Evolutionary conservation across 139 green algal species (phyloP).

Genomic region (Tetradesmus lagerheimii): DNA sequence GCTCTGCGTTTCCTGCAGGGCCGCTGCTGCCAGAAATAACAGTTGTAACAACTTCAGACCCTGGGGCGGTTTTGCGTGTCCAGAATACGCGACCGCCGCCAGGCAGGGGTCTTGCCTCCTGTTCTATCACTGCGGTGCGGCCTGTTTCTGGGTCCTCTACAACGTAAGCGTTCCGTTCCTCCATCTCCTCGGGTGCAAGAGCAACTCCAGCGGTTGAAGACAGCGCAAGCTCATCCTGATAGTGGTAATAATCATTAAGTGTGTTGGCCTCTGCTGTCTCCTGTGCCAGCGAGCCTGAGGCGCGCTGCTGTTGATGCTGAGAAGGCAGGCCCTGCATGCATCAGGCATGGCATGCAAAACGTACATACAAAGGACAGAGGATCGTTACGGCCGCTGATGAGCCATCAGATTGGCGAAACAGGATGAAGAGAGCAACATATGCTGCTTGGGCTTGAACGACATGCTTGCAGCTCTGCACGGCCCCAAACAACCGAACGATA

Average conservation of each 20-base stretch:
- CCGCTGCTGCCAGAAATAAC: not conserved
- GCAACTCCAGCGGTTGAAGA: not conserved
- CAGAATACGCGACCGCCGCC: not conserved
- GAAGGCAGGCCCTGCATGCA: not conserved
- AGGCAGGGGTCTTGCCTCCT: not conserved
- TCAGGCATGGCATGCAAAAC: not conserved
- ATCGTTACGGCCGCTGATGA: too few species aligned
- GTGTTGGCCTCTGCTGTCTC: not conserved
- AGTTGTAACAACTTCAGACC: not conserved
- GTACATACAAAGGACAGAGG: not conserved
- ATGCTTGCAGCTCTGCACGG: not conserved
- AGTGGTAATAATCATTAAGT: not conserved
- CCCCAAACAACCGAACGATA: not conserved
- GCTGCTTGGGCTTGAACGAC: not conserved
- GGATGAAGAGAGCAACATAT: not conserved
- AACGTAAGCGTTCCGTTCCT: not conserved
- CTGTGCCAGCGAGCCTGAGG: not conserved
- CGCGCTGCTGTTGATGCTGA: not conserved
- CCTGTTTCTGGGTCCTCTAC: constrained; percentile 4
- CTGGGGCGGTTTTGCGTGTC: not conserved
- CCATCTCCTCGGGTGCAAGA: not conserved
- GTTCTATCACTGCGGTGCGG: not conserved
- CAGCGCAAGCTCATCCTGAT: not conserved
- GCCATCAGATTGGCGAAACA: not conserved
- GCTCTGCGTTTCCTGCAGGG: not conserved